A percentile compares a stretch with the other conserved stretches of the same genome.
Conservation (phyloP, 208 protist species). For the Crithidia acanthocephali region DNA sequence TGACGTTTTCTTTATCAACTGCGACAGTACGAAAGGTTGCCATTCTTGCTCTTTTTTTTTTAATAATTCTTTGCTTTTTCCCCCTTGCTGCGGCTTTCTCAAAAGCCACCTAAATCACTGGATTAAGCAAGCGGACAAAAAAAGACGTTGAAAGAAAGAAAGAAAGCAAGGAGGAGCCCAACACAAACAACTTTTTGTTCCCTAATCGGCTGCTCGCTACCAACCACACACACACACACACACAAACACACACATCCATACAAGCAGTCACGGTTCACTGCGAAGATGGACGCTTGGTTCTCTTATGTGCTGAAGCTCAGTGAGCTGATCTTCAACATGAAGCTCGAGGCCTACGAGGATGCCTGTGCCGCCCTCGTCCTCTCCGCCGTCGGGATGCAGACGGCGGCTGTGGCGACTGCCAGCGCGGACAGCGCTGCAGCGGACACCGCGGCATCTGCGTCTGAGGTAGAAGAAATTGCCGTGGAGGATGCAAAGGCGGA, state of each 20-base stretch:
- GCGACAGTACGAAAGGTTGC: neutral
- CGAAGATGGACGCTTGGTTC: conserved; percentile 70
- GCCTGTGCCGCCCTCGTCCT: conserved; percentile 36
- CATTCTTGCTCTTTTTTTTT: neutral
- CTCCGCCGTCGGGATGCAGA: conserved; percentile 2
- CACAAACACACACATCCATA: neutral
- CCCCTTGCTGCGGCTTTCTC: neutral
- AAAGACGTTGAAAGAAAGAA: no score
- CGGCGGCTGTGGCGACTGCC: neutral
- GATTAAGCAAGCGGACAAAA: no score
- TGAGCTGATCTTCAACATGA: conserved; percentile 58
- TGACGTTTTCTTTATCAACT: no score
- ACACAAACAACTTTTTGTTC: no score
- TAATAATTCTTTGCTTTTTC: neutral
- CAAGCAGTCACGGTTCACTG: neutral
- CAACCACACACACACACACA: neutral
- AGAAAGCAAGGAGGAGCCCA: no score
- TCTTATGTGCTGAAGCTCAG: conserved; percentile 43
- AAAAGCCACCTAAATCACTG: no score
- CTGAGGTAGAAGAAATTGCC: neutral
- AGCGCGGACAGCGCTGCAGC: neutral
- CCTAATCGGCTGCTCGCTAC: no score
- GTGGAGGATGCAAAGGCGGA: neutral
- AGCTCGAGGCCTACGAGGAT: conserved; percentile 62
- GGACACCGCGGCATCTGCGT: neutral